Conservation (phyloP, 2,329 filamentous ascomycete genomes). For the Aspergillus fijiensis region DNA sequence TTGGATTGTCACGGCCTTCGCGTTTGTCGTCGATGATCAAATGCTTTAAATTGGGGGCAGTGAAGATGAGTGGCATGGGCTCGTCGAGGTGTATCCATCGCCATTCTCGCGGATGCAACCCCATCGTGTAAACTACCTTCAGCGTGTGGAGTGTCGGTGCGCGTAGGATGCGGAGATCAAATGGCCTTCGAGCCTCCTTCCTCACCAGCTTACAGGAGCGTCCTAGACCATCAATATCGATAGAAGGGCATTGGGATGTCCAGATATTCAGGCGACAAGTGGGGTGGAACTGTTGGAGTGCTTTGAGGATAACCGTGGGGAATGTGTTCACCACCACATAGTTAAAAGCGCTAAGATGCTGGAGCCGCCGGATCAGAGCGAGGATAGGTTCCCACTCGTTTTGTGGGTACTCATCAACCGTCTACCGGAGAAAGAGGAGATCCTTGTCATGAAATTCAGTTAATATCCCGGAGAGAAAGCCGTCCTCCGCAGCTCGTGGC, state of each 20-base stretch:
- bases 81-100: not conserved
- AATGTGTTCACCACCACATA: constrained; percentile 3
- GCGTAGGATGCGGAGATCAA: not conserved
- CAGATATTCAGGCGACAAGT: constrained; percentile 5
- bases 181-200: not conserved
- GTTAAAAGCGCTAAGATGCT: not conserved
- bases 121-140: not conserved
- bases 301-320: not conserved
- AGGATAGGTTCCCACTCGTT: constrained; percentile 4
- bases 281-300: constrained; percentile 4
- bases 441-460: not conserved
- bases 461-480: not conserved
- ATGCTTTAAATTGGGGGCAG: constrained; percentile 2
- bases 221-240: not conserved
- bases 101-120: not conserved
- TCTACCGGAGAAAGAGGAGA: not conserved
- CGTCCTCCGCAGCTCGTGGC: not conserved
- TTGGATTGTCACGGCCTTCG: accelerated
- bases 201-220: not conserved
- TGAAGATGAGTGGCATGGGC: not conserved
- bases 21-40: not conserved
- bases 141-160: not conserved
- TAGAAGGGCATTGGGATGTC: not conserved
- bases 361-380: not conserved
- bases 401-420: not conserved